These are phyloP conservation scores for Stropharia rugosoannulata DNA, from an alignment of 768 basidiomycete species.

Conservation along the genomic window DNA sequence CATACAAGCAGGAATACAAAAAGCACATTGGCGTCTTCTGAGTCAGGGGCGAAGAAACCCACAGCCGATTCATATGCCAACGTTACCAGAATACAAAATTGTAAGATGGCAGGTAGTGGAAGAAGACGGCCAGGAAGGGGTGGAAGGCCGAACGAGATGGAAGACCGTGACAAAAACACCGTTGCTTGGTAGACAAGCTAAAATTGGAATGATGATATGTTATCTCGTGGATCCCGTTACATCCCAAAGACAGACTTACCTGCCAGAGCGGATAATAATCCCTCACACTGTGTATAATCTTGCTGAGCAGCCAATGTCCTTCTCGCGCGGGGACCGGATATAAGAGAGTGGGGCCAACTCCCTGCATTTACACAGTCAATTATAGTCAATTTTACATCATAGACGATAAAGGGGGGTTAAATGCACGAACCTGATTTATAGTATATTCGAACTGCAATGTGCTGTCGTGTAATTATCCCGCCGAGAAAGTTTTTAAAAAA, in stretches of 20 bases:
- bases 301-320: constrained; percentile 61
- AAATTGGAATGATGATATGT: background rate
- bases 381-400: background rate
- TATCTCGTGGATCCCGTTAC: background rate
- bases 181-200: constrained; percentile 87
- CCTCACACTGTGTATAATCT: constrained; percentile 78
- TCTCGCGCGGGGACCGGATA: constrained; percentile 78
- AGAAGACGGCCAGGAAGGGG: constrained; percentile 71
- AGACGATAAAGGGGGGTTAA: background rate
- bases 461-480: background rate
- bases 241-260: constrained; percentile 35
- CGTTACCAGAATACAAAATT: constrained; percentile 61
- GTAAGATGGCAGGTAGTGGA: constrained; percentile 73
- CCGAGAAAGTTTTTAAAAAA: background rate
- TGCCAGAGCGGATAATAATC: constrained; percentile 98
- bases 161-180: constrained; percentile 92
- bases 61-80: constrained; percentile 68
- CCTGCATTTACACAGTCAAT: constrained; percentile 39
- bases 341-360: constrained; percentile 85
- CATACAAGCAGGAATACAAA: constrained; percentile 78
- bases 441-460: constrained; percentile 79
- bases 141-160: constrained; percentile 82
- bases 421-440: constrained; percentile 68
- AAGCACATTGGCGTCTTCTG: constrained; percentile 47
- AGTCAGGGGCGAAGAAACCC: constrained; percentile 50